phyloP scores from a whole-genome alignment of 345 rosid genomes.

The Arabidopsis arenosa region DNA sequence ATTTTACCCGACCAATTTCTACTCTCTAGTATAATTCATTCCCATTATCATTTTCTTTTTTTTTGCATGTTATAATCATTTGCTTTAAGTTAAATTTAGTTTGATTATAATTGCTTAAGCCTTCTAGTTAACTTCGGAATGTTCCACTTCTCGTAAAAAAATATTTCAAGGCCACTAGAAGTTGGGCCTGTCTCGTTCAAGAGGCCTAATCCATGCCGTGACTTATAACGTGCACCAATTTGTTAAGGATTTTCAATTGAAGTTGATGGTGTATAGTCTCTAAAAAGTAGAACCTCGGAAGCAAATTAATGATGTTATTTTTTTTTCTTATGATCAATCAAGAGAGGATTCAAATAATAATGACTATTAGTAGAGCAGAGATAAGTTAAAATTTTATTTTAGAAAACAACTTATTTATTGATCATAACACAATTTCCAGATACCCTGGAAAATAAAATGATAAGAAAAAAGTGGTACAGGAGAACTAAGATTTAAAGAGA shows the following conservation, averaged over 20 bases:
- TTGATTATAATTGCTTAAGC: neutral
- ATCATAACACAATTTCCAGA: slow-evolving; percentile 33
- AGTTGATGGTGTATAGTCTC: neutral
- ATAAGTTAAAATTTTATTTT: neutral
- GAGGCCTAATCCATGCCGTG: neutral
- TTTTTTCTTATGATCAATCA: neutral
- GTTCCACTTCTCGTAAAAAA: neutral
- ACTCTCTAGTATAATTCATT: neutral
- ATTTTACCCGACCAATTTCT: neutral
- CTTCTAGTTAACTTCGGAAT: neutral
- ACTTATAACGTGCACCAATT: neutral
- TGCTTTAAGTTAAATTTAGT: neutral
- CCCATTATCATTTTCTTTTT: neutral
- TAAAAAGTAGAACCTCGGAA: neutral
- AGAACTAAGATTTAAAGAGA: slow-evolving; percentile 17
- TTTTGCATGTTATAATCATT: neutral
- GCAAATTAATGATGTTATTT: neutral
- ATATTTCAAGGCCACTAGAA: neutral
- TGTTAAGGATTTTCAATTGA: neutral
- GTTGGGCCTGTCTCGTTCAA: slow-evolving; percentile 2
- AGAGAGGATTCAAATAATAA: slow-evolving; percentile 1
- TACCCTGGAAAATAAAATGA: slow-evolving; percentile 34
- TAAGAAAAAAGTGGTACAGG: slow-evolving; percentile 9
- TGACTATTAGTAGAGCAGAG: neutral
- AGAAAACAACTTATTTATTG: slow-evolving; percentile 17